Base-by-base conservation (phyloP, 2,329 filamentous ascomycete species). In the Diaporthe sp. region DNA sequence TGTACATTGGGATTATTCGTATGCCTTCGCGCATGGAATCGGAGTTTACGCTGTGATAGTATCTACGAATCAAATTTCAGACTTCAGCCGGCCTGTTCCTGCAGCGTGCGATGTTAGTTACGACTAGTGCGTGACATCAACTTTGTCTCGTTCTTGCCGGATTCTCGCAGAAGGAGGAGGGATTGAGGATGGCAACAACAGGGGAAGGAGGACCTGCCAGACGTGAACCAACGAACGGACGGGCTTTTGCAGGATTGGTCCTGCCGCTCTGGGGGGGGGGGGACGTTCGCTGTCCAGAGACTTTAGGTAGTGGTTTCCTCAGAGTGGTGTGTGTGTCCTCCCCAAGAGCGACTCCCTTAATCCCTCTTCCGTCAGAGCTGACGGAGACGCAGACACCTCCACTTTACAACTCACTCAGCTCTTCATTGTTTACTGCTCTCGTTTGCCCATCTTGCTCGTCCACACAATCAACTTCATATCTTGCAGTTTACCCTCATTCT, bases 31-130 rank as follows among this genome's bases (percentile, higher is more conserved):
- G 79, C 80, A 81, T 80, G 77, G 75, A 61, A 79, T 78, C 76
- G 80, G 80, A 81, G 80, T 81, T 81, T 79, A 79, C 79, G 79
- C 78, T 80, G 77, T 80, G 75, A 77, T 76, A 80, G 77, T 77
- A 76, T 71, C 71, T 77, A 72, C 73, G 76, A 72, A 79, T 76
- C 58, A 72, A 76, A 59, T 73, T 74, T 66, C 61, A 71, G 76
- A 73, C 73, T 77, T 75, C 55, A 66, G 65, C 55, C 68, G 63
- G 27, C 56, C 56, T 63, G 42, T 47, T 35, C 32, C 42, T 63
- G 27, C 35, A 53, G 37, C 25, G 12, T 50, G 27, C 56, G n/a
- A 68, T 1, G n/a, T 27, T 15, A 27, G 22, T 17, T 10, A 51
- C 47, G n/a, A 39, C n/a, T 32, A 68, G 32, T 27, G 4, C n/a